These are phyloP conservation scores for Inga laurina DNA, from an alignment of 306 rosid species.

Conservation along the genomic window DNA sequence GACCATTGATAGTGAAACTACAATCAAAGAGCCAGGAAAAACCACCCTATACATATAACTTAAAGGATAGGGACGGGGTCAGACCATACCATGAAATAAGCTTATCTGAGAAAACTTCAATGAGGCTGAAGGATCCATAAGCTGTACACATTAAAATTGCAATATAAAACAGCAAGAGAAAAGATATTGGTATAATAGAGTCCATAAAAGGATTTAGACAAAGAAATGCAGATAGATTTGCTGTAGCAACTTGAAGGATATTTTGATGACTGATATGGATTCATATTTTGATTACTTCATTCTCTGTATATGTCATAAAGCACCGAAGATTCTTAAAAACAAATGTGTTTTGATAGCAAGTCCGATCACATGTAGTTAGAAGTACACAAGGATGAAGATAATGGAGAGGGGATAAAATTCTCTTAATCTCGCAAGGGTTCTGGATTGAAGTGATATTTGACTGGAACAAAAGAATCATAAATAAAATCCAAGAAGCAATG, in stretches of 20 bases:
- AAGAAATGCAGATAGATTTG: slow-evolving; percentile 20
- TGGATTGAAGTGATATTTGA: slow-evolving; percentile 2
- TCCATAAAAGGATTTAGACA: slow-evolving; percentile 10
- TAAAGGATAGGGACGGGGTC: slow-evolving; percentile 24
- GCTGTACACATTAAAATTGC: slow-evolving; percentile 53
- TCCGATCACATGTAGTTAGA: slow-evolving; percentile 14
- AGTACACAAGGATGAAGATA: slow-evolving; percentile 1
- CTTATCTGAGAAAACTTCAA: slow-evolving; percentile 81
- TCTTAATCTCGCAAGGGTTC: not conserved
- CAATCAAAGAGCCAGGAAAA: not conserved
- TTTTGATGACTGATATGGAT: not conserved
- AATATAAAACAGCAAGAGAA: not conserved
- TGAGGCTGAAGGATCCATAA: slow-evolving; percentile 87
- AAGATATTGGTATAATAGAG: slow-evolving; percentile 3
- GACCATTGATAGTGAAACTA: not conserved
- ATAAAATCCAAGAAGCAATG: not conserved
- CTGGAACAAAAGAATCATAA: slow-evolving; percentile 2
- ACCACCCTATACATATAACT: slow-evolving; percentile 18
- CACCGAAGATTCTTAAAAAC: slow-evolving; percentile 12
- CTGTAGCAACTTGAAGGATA: not conserved
- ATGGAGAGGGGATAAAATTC: slow-evolving; percentile 3
- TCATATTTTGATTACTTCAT: slow-evolving; percentile 12
- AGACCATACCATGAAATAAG: slow-evolving; percentile 78
- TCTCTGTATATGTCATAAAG: slow-evolving; percentile 11
- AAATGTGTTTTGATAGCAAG: slow-evolving; percentile 3